A percentile compares a stretch with the other conserved stretches of the same genome.
These are phyloP conservation scores for Arachis hypogaea DNA, from an alignment of 306 rosid genomes.

Conservation along the genomic window DNA sequence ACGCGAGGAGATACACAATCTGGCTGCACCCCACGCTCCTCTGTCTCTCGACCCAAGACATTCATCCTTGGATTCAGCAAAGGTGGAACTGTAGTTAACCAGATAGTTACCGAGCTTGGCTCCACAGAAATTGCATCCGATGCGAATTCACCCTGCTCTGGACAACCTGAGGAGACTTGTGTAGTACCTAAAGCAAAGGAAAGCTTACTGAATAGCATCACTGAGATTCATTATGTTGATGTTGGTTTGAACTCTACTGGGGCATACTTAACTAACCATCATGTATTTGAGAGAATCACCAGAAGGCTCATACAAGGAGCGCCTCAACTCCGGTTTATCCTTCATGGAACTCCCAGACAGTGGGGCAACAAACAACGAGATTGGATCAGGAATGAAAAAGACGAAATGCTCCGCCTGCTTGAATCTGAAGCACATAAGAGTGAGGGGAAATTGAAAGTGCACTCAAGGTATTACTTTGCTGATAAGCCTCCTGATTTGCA, in stretches of 20 bases:
- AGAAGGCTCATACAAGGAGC: slow-evolving; percentile 46
- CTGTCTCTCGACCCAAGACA: slow-evolving; percentile 53
- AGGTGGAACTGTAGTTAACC: slow-evolving; percentile 89
- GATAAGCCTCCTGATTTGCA: slow-evolving; percentile 65
- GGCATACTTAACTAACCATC: slow-evolving; percentile 65
- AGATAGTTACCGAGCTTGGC: slow-evolving; percentile 75
- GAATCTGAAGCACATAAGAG: slow-evolving; percentile 55
- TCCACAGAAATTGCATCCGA: slow-evolving; percentile 42
- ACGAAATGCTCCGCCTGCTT: slow-evolving; percentile 56
- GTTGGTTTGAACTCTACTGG: slow-evolving; percentile 81
- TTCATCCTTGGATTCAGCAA: slow-evolving; percentile 86
- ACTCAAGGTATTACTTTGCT: slow-evolving; percentile 61
- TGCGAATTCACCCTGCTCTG: slow-evolving; percentile 32
- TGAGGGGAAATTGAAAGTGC: slow-evolving; percentile 54
- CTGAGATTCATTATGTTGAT: slow-evolving; percentile 81
- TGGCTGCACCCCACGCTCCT: slow-evolving; percentile 22
- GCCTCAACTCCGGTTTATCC: slow-evolving; percentile 52
- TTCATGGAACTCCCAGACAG: slow-evolving; percentile 95
- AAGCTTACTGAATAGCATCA: slow-evolving; percentile 60
- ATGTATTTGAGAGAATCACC: slow-evolving; percentile 59
- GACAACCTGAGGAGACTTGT: slow-evolving; percentile 38
- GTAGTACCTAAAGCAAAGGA: slow-evolving; percentile 58
- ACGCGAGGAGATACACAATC: slow-evolving; percentile 37
- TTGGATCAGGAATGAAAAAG: slow-evolving; percentile 74
- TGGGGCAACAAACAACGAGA: slow-evolving; percentile 69